A percentile compares a stretch with the other conserved stretches of the same genome.
These are phyloP conservation scores for Leishmania amazonensis DNA, from an alignment of 208 protist species.

Conservation along the genomic window DNA sequence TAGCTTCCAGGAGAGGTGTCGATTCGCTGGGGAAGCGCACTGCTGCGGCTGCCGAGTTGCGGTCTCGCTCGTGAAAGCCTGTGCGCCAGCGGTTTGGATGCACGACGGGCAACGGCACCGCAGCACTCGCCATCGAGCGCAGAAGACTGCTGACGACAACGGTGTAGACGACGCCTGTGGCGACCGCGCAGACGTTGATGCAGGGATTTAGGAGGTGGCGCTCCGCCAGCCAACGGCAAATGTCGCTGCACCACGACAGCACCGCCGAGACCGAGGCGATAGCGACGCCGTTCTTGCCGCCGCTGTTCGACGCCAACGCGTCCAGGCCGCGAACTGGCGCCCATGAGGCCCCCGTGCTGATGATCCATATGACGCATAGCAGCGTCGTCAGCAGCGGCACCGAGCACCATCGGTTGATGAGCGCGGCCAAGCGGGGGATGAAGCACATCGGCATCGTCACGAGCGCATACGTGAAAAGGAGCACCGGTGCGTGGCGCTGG, in stretches of 20 bases:
- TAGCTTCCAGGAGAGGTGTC: conserved; percentile 1
- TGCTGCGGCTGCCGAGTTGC: not conserved
- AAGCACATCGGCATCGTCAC: conserved; percentile 31
- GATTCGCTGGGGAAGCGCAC: not conserved
- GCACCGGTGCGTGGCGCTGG: conserved; percentile 22
- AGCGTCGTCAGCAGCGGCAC: conserved; percentile 30
- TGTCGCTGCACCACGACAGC: not conserved
- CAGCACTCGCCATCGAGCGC: conserved; percentile 39
- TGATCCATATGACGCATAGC: conserved; percentile 25
- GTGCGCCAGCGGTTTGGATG: conserved; percentile 29
- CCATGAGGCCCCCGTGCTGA: conserved; percentile 32
- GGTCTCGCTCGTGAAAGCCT: conserved; percentile 23
- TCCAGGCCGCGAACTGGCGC: conserved; percentile 15
- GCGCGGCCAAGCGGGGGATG: conserved; percentile 26
- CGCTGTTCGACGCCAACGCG: not conserved
- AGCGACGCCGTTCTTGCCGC: conserved; percentile 2
- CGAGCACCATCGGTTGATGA: conserved; percentile 29
- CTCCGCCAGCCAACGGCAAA: conserved; percentile 14
- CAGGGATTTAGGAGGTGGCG: conserved; percentile 14
- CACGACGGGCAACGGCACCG: conserved; percentile 33
- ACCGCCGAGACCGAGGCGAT: not conserved
- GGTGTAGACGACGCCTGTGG: conserved; percentile 33
- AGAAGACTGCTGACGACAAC: conserved; percentile 37
- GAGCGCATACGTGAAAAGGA: conserved; percentile 27
- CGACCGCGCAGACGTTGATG: conserved; percentile 16